These are phyloP conservation scores for Colletotrichum sp. DNA, from an alignment of 2,329 filamentous ascomycete species.

Conservation along the genomic window DNA sequence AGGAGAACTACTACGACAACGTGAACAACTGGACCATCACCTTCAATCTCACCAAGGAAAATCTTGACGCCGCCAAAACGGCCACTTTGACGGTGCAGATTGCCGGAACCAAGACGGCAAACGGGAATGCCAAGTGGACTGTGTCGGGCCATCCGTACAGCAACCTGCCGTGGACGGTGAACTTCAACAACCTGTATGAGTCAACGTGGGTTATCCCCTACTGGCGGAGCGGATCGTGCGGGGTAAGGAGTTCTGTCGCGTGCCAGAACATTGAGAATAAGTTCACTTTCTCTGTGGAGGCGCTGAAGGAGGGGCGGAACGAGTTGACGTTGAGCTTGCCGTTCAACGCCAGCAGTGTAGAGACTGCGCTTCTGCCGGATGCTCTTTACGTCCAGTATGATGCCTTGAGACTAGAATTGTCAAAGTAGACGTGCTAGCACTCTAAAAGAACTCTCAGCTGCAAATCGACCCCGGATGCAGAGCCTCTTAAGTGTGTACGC, in stretches of 20 bases:
- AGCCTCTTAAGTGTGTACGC: too few species aligned
- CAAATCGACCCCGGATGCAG: too few species aligned
- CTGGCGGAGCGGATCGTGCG: conserved; percentile 53
- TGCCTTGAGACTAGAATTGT: conserved; percentile 35
- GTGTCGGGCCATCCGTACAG: conserved; percentile 53
- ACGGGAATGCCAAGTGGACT: conserved; percentile 62
- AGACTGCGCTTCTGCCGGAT: conserved; percentile 59
- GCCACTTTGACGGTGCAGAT: conserved; percentile 69
- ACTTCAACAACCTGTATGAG: conserved; percentile 44
- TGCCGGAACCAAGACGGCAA: conserved; percentile 65
- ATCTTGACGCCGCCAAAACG: conserved; percentile 51
- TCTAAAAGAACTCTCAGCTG: too few species aligned
- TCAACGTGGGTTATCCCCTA: conserved; percentile 63
- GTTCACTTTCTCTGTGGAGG: conserved; percentile 57
- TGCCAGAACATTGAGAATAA: conserved; percentile 69
- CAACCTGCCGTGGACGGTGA: conserved; percentile 53
- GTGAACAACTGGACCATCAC: conserved; percentile 66
- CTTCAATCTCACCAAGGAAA: conserved; percentile 49
- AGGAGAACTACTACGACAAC: conserved; percentile 46
- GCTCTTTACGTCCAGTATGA: conserved; percentile 71
- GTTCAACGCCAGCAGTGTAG: conserved; percentile 62
- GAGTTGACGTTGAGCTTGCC: conserved; percentile 63
- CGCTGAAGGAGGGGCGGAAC: conserved; percentile 58
- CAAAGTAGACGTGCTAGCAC: too few species aligned
- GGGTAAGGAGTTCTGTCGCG: conserved; percentile 62